Evolutionary conservation across 257 asterid species (phyloP).

Genomic region (Solanum etuberosum): DNA sequence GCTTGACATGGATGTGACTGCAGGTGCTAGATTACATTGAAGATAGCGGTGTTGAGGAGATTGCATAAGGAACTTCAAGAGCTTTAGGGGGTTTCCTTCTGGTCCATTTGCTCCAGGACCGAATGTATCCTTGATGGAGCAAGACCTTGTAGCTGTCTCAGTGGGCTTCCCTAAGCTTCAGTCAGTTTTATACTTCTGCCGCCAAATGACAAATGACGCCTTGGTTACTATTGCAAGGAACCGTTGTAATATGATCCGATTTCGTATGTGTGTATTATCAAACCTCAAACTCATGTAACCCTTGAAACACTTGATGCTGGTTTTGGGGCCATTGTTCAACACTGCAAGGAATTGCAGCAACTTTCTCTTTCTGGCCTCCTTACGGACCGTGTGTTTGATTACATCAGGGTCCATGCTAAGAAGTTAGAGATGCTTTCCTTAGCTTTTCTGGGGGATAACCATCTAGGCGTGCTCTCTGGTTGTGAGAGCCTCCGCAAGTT

Average conservation of each 20-base stretch:
- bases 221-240: neutral
- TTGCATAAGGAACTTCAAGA: slow-evolving; percentile 10
- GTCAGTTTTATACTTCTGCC: slow-evolving; percentile 3
- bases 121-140: neutral
- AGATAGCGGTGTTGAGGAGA: slow-evolving; percentile 54
- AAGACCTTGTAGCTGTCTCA: neutral
- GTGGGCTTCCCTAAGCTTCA: slow-evolving; percentile 3
- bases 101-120: neutral
- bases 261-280: neutral
- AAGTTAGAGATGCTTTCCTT: slow-evolving; percentile 9
- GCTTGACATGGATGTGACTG: neutral
- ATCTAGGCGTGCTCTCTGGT: neutral
- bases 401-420: slow-evolving; percentile 10
- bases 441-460: slow-evolving; percentile 8
- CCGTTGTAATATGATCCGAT: neutral
- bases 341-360: neutral
- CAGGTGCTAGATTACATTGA: slow-evolving; percentile 36
- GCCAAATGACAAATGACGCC: neutral
- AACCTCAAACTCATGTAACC: neutral
- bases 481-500: neutral
- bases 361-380: slow-evolving; percentile 11
- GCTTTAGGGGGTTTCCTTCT: neutral
- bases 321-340: neutral
- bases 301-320: neutral
- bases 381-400: slow-evolving; percentile 1